Conservation (phyloP, 177 flowering plant species). For the Vitis hybrid region DNA sequence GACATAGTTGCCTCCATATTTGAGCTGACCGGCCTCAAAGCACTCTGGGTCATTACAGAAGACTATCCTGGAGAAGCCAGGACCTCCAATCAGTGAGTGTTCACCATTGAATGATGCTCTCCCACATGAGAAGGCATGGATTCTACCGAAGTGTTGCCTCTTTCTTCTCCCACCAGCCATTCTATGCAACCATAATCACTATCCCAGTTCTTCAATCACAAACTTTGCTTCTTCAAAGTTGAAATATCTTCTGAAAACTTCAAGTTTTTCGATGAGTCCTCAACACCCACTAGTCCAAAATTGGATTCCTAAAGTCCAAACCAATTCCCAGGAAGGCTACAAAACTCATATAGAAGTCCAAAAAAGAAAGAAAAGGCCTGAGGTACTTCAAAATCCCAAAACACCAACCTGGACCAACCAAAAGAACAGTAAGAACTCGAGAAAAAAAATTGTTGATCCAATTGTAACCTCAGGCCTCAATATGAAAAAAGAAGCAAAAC, state of each 20-base stretch:
- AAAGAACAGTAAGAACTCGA: too few relatives aligned
- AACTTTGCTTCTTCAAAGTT: background rate
- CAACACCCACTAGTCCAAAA: too few relatives aligned
- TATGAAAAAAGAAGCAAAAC: too few relatives aligned
- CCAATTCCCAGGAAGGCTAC: background rate
- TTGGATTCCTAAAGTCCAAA: background rate
- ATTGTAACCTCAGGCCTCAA: too few relatives aligned
- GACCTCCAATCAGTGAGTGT: constrained; percentile 78
- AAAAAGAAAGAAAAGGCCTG: too few relatives aligned
- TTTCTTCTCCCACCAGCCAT: constrained; percentile 48
- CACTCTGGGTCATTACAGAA: constrained; percentile 67
- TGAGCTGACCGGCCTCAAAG: constrained; percentile 35
- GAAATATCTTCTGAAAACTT: too few relatives aligned
- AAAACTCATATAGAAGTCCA: background rate
- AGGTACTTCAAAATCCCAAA: too few relatives aligned
- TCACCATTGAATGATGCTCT: constrained; percentile 54
- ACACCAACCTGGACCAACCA: too few relatives aligned
- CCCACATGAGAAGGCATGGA: constrained; percentile 56
- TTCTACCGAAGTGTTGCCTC: constrained; percentile 57
- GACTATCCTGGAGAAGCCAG: constrained; percentile 77
- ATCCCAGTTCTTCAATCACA: constrained; percentile 1
- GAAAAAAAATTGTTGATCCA: too few relatives aligned
- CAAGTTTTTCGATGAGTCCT: too few relatives aligned
- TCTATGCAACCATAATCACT: constrained; percentile 5
- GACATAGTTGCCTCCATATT: constrained; percentile 62